Percentiles rank a stretch among this genome's conserved stretches.
phyloP scores from a whole-genome alignment of 176 grass and related monocot genomes.

The Hyparrhenia diplandra region DNA sequence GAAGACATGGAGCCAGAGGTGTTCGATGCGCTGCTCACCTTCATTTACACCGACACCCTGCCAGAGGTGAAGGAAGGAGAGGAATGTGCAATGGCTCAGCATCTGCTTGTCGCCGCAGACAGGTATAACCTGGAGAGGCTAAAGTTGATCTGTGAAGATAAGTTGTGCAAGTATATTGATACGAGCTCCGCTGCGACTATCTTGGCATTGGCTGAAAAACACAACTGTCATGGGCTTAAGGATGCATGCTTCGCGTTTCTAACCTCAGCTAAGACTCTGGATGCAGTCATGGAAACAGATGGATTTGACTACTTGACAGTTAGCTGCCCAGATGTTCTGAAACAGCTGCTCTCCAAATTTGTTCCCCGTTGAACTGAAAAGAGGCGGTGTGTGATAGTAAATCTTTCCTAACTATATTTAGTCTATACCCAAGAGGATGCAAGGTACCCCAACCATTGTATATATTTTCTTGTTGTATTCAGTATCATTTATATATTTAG shows the following conservation, averaged over 20 bases:
- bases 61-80: neutral
- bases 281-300: neutral
- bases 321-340: neutral
- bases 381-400: neutral
- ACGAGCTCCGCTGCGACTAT: conserved; percentile 12
- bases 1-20: conserved; percentile 39
- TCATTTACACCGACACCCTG: neutral
- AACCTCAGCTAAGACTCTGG: neutral
- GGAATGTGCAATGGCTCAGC: conserved; percentile 9
- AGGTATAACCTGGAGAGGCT: conserved; percentile 34
- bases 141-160: conserved; percentile 34
- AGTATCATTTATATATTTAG: neutral
- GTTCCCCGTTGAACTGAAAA: neutral
- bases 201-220: neutral
- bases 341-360: conserved; percentile 25
- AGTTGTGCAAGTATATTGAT: conserved; percentile 17
- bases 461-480: neutral
- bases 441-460: neutral
- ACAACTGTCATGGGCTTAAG: neutral
- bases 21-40: conserved; percentile 9
- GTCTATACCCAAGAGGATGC: neutral
- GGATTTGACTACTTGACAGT: neutral
- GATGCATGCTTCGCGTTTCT: neutral
- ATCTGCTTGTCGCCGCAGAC: conserved; percentile 43
- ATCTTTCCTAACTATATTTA: neutral